These are phyloP conservation scores for Malassezia yamatoensis DNA, from an alignment of 1,284 basidiomycete species.

Conservation along the genomic window DNA sequence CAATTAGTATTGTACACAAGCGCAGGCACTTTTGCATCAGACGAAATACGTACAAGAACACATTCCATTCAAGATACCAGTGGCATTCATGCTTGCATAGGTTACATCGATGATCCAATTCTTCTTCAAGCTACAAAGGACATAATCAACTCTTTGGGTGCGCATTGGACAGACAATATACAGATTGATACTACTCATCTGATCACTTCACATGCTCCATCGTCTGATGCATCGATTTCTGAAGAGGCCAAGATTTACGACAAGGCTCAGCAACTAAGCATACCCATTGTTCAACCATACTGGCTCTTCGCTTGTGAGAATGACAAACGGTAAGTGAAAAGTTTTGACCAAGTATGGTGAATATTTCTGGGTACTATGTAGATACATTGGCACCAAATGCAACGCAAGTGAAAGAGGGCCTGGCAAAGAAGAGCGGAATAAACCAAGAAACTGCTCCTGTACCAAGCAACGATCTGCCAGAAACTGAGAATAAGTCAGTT, in stretches of 20 bases:
- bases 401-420: constrained; percentile 12
- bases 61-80: constrained; percentile 43
- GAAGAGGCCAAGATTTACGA: constrained; percentile 16
- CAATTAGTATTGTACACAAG: constrained; percentile 45
- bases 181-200: constrained; percentile 57
- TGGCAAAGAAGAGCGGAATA: not conserved
- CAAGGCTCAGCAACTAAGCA: constrained; percentile 44
- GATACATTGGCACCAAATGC: constrained; percentile 42
- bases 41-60: constrained; percentile 32
- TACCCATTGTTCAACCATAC: constrained; percentile 44
- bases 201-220: constrained; percentile 23
- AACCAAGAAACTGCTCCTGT: not conserved
- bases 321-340: constrained; percentile 28
- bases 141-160: constrained; percentile 29
- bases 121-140: constrained; percentile 28
- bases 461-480: no score
- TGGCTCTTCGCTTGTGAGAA: constrained; percentile 46
- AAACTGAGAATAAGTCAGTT: not conserved
- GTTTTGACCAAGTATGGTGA: constrained; percentile 31
- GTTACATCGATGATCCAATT: constrained; percentile 24
- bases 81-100: constrained; percentile 44
- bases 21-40: constrained; percentile 35
- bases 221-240: not conserved
- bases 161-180: constrained; percentile 69
- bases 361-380: constrained; percentile 41